Evolutionary conservation across 345 rosid genomes (phyloP).

Genomic region (Gynandropsis gynandra): DNA sequence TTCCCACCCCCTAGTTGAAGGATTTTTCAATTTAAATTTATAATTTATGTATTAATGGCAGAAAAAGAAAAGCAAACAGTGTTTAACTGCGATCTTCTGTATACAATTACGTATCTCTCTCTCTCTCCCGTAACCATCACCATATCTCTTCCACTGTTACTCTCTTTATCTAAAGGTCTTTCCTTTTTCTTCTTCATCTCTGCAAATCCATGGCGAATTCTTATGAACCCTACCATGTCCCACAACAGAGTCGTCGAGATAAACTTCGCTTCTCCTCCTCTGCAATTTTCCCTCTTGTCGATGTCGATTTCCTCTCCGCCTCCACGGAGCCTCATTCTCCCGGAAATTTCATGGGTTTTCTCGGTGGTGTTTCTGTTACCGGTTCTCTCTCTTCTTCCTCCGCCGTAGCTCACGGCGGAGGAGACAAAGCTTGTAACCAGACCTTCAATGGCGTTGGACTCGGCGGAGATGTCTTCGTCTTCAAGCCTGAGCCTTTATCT

Average conservation of each 20-base stretch:
- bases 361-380: constrained; percentile 11
- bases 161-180: constrained; percentile 4
- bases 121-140: constrained; percentile 32
- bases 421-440: constrained; percentile 23
- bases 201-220: constrained; percentile 42
- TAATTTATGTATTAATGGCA: too few species aligned
- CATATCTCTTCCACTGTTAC: constrained; percentile 50
- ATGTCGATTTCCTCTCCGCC: constrained; percentile 40
- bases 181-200: constrained; percentile 1
- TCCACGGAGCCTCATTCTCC: constrained; percentile 39
- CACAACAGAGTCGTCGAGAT: constrained; percentile 87
- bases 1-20: too few species aligned
- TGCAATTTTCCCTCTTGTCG: constrained; percentile 41
- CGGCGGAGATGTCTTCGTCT: constrained; percentile 38
- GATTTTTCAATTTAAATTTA: too few species aligned
- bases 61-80: too few species aligned
- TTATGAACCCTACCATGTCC: constrained; percentile 81
- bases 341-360: constrained; percentile 33
- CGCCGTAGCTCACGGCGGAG: constrained; percentile 19
- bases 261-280: constrained; percentile 49
- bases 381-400: constrained; percentile 24
- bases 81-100: too few species aligned
- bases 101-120: not conserved
- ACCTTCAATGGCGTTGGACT: constrained; percentile 32
- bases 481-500: constrained; percentile 53